Evolutionary conservation across 495 filamentous ascomycete genomes (phyloP).

Genomic region (Trichoderma gamsii): DNA sequence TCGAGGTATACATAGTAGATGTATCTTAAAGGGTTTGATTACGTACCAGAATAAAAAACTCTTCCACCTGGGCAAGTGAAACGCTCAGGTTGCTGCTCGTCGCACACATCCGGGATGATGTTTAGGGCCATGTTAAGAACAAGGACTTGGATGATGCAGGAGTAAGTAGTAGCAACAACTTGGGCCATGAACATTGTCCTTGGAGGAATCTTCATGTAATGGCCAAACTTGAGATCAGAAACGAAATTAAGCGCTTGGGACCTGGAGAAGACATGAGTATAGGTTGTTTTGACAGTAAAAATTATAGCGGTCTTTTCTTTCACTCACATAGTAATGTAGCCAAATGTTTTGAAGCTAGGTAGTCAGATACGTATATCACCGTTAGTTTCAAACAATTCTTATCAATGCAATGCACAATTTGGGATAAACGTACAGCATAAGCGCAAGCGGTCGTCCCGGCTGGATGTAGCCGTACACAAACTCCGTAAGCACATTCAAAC

Average conservation of each 20-base stretch:
- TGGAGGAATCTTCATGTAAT: slow-evolving; percentile 69
- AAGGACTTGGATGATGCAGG: slow-evolving; percentile 59
- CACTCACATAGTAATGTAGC: slow-evolving; percentile 57
- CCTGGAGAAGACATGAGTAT: slow-evolving; percentile 20
- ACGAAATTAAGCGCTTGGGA: slow-evolving; percentile 51
- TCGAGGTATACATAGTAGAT: neutral
- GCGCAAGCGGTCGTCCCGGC: slow-evolving; percentile 56
- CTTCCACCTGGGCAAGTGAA: slow-evolving; percentile 64
- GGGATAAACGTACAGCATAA: slow-evolving; percentile 50
- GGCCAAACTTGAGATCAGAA: slow-evolving; percentile 52
- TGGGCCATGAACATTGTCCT: slow-evolving; percentile 63
- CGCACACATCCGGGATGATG: slow-evolving; percentile 57
- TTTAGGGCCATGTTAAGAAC: slow-evolving; percentile 61
- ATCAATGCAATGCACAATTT: neutral
- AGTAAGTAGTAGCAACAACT: slow-evolving; percentile 58
- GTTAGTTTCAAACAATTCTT: neutral
- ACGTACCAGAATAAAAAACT: slow-evolving; percentile 57
- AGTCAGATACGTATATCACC: neutral
- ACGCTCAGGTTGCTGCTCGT: slow-evolving; percentile 51
- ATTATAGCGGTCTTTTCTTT: slow-evolving; percentile 26
- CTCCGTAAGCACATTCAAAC: slow-evolving; percentile 63
- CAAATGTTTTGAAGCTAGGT: slow-evolving; percentile 62
- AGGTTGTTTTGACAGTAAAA: neutral
- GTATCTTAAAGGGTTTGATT: neutral
- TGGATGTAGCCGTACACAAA: slow-evolving; percentile 69